Evolutionary conservation across 768 basidiomycete species (phyloP).

Genomic region (Lepiota venenata): DNA sequence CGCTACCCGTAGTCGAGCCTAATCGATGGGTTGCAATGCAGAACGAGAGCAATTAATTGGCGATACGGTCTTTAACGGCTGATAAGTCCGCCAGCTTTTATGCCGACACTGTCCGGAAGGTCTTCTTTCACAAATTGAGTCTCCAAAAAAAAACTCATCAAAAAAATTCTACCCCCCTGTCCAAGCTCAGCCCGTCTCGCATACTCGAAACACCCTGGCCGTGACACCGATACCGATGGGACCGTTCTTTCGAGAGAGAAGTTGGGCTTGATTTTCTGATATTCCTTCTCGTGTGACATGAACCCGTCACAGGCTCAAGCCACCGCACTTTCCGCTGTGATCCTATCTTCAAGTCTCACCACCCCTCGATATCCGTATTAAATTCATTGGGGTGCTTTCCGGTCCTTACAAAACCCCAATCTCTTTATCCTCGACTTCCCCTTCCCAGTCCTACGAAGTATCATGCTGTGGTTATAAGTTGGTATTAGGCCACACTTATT

Average conservation of each 20-base stretch:
- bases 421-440: constrained; percentile 5
- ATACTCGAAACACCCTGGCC: not conserved
- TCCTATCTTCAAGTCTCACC: constrained; percentile 5
- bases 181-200: not conserved
- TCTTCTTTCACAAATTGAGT: constrained; percentile 3
- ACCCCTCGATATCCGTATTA: constrained; percentile 3
- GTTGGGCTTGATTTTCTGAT: not conserved
- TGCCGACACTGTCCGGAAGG: not conserved
- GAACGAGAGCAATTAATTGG: not conserved
- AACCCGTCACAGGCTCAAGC: not conserved
- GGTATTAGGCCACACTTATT: not conserved
- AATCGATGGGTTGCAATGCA: too few species aligned
- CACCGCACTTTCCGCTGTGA: not conserved
- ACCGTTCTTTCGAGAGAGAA: too few species aligned
- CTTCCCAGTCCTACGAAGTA: not conserved
- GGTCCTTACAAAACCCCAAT: not conserved
- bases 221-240: not conserved
- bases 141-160: not conserved
- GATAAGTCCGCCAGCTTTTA: not conserved
- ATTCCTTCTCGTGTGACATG: not conserved
- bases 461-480: not conserved
- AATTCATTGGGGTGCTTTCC: not conserved
- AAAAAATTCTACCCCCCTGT: constrained; percentile 1
- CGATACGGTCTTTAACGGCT: not conserved
- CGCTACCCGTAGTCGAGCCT: too few species aligned